These are phyloP conservation scores for Ascochyta pisi DNA, from an alignment of 2,329 filamentous ascomycete species.

Conservation along the genomic window DNA sequence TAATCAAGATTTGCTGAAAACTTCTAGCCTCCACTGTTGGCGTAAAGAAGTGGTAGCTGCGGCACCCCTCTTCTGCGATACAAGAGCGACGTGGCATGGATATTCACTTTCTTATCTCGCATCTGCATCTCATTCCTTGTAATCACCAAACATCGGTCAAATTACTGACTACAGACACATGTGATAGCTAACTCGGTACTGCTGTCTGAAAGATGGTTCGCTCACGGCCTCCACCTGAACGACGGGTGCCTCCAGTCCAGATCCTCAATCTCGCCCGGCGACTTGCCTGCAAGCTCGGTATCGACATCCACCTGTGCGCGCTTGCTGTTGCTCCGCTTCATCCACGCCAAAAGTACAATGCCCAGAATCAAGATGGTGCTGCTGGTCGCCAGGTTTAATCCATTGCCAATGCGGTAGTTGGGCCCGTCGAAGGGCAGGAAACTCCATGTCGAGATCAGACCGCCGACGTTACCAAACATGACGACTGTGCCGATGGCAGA, in stretches of 20 bases:
- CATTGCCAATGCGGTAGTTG: constrained; percentile 74
- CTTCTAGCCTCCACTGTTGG: no score
- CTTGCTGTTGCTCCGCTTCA: constrained; percentile 67
- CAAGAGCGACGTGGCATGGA: background rate
- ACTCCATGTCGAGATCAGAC: constrained; percentile 69
- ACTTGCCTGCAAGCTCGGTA: constrained; percentile 61
- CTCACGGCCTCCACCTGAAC: constrained; percentile 65
- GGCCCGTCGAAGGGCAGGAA: constrained; percentile 70
- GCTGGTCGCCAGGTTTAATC: constrained; percentile 70
- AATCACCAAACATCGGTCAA: background rate
- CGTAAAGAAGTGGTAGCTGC: no score
- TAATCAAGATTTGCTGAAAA: no score
- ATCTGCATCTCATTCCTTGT: no score
- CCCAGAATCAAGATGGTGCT: constrained; percentile 62
- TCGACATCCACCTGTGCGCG: constrained; percentile 63
- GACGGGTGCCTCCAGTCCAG: constrained; percentile 61
- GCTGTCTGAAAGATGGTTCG: no score
- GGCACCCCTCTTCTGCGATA: no score
- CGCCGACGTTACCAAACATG: constrained; percentile 77
- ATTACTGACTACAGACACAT: background rate
- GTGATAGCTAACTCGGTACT: no score
- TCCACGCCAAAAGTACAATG: constrained; percentile 63
- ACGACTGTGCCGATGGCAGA: constrained; percentile 71
- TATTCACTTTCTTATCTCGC: background rate
- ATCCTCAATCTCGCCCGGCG: constrained; percentile 38